These are phyloP conservation scores for Ascoidea tarda DNA, from an alignment of 805 yeast species.

Conservation along the genomic window DNA sequence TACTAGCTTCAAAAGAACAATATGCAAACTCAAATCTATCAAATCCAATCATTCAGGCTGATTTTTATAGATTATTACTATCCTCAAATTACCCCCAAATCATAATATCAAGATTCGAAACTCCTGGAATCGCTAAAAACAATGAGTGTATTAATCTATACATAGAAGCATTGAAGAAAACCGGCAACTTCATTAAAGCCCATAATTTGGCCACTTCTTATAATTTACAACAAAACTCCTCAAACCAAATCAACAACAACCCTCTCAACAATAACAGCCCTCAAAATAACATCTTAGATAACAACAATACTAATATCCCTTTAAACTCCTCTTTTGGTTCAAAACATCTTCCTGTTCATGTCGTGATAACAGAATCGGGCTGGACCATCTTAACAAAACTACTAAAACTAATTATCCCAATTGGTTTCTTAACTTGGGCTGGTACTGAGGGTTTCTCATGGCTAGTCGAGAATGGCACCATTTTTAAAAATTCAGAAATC, in stretches of 20 bases:
- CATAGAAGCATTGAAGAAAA: conserved; percentile 62
- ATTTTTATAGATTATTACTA: conserved; percentile 63
- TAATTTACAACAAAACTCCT: conserved; percentile 12
- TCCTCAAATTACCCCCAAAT: conserved; percentile 87
- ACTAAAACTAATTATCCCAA: conserved; percentile 78
- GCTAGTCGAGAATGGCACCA: conserved; percentile 61
- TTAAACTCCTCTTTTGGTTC: conserved; percentile 36
- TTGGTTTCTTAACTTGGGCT: conserved; percentile 70
- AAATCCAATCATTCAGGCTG: conserved; percentile 66
- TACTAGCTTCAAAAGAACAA: conserved; percentile 56
- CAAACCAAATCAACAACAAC: conserved; percentile 11
- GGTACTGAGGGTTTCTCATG: conserved; percentile 67
- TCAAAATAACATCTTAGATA: conserved; percentile 9
- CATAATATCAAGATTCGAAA: conserved; percentile 87
- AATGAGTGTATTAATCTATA: conserved; percentile 70
- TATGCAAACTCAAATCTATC: conserved; percentile 67
- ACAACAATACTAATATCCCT: conserved; percentile 4
- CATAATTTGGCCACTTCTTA: conserved; percentile 20
- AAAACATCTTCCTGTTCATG: conserved; percentile 79
- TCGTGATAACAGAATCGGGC: conserved; percentile 79
- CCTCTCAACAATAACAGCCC: conserved; percentile 9
- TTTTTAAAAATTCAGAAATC: conserved; percentile 53
- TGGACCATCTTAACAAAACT: conserved; percentile 69
- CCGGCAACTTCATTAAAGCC: conserved; percentile 71
- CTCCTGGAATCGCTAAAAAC: conserved; percentile 81